Percentiles rank a stretch among this genome's conserved stretches.
Conservation (phyloP, 331 rosid genomes). For the Spiraea crenata region DNA sequence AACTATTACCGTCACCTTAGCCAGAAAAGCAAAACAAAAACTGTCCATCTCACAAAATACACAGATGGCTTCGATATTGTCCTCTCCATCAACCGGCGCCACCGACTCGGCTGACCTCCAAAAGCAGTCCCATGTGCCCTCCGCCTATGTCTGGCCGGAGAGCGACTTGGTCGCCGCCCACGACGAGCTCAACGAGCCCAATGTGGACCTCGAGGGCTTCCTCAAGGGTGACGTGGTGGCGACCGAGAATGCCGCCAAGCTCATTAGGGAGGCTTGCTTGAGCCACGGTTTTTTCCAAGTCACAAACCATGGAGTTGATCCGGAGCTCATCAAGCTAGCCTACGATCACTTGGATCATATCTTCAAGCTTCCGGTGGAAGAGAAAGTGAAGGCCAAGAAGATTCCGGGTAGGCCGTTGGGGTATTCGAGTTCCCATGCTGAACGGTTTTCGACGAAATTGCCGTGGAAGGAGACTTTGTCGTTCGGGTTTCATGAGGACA, state of each 20-base stretch:
- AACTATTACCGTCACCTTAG: too few species aligned
- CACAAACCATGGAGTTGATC: constrained; percentile 64
- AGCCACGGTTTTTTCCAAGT: constrained; percentile 82
- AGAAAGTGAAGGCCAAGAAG: constrained; percentile 35
- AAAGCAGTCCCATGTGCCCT: constrained; percentile 34
- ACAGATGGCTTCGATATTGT: too few species aligned
- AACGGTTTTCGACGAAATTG: constrained; percentile 61
- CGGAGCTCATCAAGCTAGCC: constrained; percentile 43
- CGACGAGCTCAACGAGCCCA: constrained; percentile 55
- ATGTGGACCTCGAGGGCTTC: constrained; percentile 54
- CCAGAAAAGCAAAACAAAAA: too few species aligned
- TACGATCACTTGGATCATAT: constrained; percentile 44
- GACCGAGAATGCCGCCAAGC: constrained; percentile 39
- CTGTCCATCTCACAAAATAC: too few species aligned
- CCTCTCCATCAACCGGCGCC: constrained; percentile 2
- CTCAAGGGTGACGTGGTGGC: constrained; percentile 40
- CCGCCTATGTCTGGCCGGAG: constrained; percentile 59
- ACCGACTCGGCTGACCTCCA: constrained; percentile 26
- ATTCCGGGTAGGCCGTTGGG: constrained; percentile 49
- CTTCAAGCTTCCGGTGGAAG: constrained; percentile 49
- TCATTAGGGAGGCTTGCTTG: constrained; percentile 45
- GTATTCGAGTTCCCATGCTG: constrained; percentile 76
- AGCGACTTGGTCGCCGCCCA: constrained; percentile 32
- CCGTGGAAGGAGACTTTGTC: constrained; percentile 96
- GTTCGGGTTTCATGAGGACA: constrained; percentile 36